Evolutionary conservation across 768 basidiomycete genomes (phyloP).

Genomic region (Pleurotus giganteus): DNA sequence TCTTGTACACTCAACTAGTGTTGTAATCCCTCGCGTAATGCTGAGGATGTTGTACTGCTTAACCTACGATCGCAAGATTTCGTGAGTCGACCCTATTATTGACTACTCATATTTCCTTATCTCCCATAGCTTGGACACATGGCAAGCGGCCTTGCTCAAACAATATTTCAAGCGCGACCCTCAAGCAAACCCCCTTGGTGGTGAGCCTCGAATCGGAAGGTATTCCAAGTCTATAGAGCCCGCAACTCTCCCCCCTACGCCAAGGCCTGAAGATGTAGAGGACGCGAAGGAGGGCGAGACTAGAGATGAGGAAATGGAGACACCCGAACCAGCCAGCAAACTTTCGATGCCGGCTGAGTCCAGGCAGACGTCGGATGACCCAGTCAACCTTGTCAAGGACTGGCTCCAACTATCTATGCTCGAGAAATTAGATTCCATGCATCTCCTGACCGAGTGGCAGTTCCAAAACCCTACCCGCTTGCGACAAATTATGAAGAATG

Average conservation of each 20-base stretch:
- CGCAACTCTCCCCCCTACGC: constrained; percentile 19
- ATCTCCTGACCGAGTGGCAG: constrained; percentile 81
- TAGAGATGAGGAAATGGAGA: neutral
- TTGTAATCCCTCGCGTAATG: constrained; percentile 72
- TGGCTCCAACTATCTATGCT: constrained; percentile 75
- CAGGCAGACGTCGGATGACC: constrained; percentile 19
- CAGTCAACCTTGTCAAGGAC: constrained; percentile 41
- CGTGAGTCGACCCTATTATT: constrained; percentile 43
- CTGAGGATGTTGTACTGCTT: constrained; percentile 69
- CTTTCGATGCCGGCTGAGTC: constrained; percentile 17
- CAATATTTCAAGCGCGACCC: constrained; percentile 78
- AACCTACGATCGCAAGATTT: constrained; percentile 78
- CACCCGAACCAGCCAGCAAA: constrained; percentile 6
- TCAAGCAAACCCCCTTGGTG: constrained; percentile 67
- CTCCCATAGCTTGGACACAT: constrained; percentile 58
- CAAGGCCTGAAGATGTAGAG: constrained; percentile 21
- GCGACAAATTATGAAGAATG: constrained; percentile 70
- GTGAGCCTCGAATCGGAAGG: constrained; percentile 39
- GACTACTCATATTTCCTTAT: constrained; percentile 16
- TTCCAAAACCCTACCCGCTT: constrained; percentile 76
- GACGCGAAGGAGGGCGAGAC: neutral
- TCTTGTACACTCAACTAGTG: constrained; percentile 55
- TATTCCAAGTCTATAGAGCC: constrained; percentile 14
- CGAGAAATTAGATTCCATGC: constrained; percentile 70
- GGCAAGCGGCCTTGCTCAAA: constrained; percentile 75